Conservation (phyloP, 2,329 filamentous ascomycete species). For the Didymella segeticola region DNA sequence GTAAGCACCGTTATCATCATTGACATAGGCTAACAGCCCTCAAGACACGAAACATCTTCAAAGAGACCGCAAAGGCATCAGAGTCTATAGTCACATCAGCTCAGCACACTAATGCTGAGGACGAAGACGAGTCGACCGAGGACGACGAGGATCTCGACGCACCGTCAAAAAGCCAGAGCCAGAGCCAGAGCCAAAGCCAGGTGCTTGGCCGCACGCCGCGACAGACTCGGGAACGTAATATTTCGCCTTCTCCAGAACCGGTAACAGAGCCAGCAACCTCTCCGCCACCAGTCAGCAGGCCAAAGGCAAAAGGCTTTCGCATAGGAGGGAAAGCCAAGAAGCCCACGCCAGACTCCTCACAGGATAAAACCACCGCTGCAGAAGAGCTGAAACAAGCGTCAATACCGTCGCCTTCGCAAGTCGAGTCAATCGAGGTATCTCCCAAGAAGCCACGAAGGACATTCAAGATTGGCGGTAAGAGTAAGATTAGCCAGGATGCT, state of each 20-base stretch:
- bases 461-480: constrained; percentile 46
- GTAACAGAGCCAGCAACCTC: constrained; percentile 2
- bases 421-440: constrained; percentile 2
- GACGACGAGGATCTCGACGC: constrained; percentile 53
- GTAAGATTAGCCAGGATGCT: constrained; percentile 15
- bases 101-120: not conserved
- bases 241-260: constrained; percentile 14
- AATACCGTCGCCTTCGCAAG: constrained; percentile 11
- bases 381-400: not conserved
- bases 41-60: constrained; percentile 16
- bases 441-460: constrained; percentile 25
- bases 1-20: too few species aligned
- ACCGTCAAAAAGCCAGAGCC: constrained; percentile 28
- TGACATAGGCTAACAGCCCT: constrained; percentile 8
- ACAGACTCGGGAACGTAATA: not conserved
- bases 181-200: constrained; percentile 18
- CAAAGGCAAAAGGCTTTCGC: constrained; percentile 33
- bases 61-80: not conserved
- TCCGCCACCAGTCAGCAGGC: constrained; percentile 13
- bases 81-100: not conserved
- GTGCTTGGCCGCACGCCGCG: not conserved
- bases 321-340: constrained; percentile 39
- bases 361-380: not conserved
- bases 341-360: not conserved
- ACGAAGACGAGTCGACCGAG: constrained; percentile 34